Base-by-base conservation (phyloP, 2,329 filamentous ascomycete genomes). In the Sporothrix brunneoviolacea region DNA sequence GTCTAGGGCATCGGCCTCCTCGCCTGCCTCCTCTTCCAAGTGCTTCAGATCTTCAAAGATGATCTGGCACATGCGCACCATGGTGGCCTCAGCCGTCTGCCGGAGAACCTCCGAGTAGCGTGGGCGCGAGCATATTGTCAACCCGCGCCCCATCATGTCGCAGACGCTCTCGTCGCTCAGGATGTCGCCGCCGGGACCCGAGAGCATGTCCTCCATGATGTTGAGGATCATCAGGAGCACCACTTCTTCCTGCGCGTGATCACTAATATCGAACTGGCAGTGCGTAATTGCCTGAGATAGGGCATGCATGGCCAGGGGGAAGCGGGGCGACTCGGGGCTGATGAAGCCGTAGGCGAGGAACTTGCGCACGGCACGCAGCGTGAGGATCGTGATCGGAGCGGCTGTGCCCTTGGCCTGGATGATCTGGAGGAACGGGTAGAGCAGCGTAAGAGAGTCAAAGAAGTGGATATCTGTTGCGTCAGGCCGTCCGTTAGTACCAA, bases 61-160 rank as follows among this genome's bases (percentile, higher is more conserved):
- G 58, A 95, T 90, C 69, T 98, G 93, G 64, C 93, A 97, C 93
- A 98, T 98, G 58, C 89, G 88, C 40, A 97, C 88, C 91, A 98
- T 96, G 49, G 90, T 86, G 62, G 95, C 93, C 68, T 98, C 93
- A 2, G 93, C 93, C 18, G 91, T 95, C 56, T 91, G 80, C 56
- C 91, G 82, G 49, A 98, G 72, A 4, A 97, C 83, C 60, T 96
- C 91, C 9, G 91, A 96, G 54, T 97, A 83, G 50, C 91, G 82
- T 50, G 88, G 82, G 63, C 97, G 91, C 56, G 91, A 98, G 72
- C 93, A 98, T 74, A 98, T 97, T 63, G 90, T 95, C 58, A 98
- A 70, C 1, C 91, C 93, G 2, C 90, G 91, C 65, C 95, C 93
- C 91, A 98, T 97, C 90, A 98, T 97, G 65, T 96, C 90, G 65